Percentiles rank a stretch among this genome's conserved stretches.
Conservation (phyloP, 768 basidiomycete genomes). For the Termitomyces sp. region DNA sequence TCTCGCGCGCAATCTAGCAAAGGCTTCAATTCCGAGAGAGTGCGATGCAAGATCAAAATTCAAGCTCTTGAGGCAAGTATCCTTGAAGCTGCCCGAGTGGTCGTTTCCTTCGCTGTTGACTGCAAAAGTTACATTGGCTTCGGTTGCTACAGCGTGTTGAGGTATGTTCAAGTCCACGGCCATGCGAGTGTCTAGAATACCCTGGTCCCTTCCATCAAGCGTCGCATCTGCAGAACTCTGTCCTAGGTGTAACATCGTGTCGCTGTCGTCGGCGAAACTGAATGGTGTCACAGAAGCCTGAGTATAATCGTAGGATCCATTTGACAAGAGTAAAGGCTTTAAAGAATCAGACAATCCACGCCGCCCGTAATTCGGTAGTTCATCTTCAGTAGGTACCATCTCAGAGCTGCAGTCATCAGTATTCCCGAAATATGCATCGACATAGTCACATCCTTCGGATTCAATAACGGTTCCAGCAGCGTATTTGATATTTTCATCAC, state of each 20-base stretch:
- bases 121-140: not conserved
- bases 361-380: not conserved
- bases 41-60: constrained; percentile 14
- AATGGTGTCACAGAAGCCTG: not conserved
- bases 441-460: not conserved
- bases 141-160: not conserved
- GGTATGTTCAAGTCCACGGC: not conserved
- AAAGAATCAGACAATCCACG: not conserved
- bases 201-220: not conserved
- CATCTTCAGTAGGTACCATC: not conserved
- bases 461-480: not conserved
- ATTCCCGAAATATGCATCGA: not conserved
- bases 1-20: constrained; percentile 39
- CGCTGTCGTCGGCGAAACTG: not conserved
- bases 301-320: not conserved
- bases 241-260: not conserved
- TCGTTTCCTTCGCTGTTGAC: not conserved
- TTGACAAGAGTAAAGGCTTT: not conserved
- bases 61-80: not conserved
- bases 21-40: constrained; percentile 32
- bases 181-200: too few relatives aligned
- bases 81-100: not conserved
- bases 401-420: not conserved
- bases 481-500: not conserved
- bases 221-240: not conserved